Percentiles rank a stretch among this genome's conserved stretches.
Conservation (phyloP, 768 basidiomycete genomes). For the Tulasnella sp. region DNA sequence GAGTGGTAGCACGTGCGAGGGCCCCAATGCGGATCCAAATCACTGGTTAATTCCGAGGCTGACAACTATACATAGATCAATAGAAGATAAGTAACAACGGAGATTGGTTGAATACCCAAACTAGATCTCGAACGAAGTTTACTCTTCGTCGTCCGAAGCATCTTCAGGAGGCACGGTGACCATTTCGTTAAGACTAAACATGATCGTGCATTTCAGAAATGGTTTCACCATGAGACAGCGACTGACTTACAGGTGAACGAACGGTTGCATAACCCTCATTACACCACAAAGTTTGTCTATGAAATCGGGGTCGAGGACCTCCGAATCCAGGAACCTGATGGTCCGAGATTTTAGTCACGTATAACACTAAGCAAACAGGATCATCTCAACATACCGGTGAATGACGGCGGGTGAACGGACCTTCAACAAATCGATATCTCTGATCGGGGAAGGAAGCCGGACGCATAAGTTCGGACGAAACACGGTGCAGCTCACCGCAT, state of each 20-base stretch:
- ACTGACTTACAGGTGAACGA: constrained; percentile 67
- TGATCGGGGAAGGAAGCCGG: constrained; percentile 35
- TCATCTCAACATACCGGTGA: constrained; percentile 47
- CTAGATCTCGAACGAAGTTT: not conserved
- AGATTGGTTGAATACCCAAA: not conserved
- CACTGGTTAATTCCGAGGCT: not conserved
- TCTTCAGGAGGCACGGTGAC: constrained; percentile 50
- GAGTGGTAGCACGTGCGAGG: not conserved
- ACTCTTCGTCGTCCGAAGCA: constrained; percentile 32
- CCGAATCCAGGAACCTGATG: constrained; percentile 61
- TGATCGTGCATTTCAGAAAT: not conserved
- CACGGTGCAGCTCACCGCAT: too few relatives aligned
- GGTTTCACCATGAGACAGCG: not conserved
- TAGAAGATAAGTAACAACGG: not conserved
- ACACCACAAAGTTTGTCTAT: constrained; percentile 56
- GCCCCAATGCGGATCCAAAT: not conserved
- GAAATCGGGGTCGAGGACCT: constrained; percentile 67
- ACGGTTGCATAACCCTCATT: constrained; percentile 58
- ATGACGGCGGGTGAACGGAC: constrained; percentile 72
- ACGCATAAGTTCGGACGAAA: not conserved
- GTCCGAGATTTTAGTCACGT: constrained; percentile 21
- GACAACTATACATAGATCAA: not conserved
- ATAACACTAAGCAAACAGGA: not conserved
- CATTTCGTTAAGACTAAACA: constrained; percentile 62
- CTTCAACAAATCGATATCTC: constrained; percentile 89